phyloP scores from a whole-genome alignment of 2,329 filamentous ascomycete species.

The Aspergillus fischeri region DNA sequence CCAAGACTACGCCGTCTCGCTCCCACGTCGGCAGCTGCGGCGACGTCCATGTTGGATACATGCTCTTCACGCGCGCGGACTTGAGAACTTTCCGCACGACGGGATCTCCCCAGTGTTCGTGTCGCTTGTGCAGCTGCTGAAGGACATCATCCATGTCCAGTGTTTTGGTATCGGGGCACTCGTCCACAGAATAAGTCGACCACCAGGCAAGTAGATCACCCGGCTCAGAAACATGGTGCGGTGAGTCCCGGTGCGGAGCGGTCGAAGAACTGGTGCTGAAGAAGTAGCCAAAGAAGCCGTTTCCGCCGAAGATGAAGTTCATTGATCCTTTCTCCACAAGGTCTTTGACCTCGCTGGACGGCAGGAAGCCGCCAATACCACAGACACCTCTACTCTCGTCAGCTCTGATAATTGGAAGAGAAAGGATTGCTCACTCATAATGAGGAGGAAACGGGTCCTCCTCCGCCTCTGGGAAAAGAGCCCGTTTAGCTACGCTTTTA shows the following conservation, averaged over 20 bases:
- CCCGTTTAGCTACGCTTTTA: slow-evolving; percentile 32
- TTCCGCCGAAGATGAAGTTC: slow-evolving; percentile 44
- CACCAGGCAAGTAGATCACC: slow-evolving; percentile 41
- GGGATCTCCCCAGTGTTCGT: slow-evolving; percentile 45
- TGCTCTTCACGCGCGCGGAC: slow-evolving; percentile 36
- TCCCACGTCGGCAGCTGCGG: slow-evolving; percentile 48
- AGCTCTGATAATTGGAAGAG: background rate
- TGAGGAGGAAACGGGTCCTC: slow-evolving; percentile 35
- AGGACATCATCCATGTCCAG: slow-evolving; percentile 29
- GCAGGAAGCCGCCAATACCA: slow-evolving; percentile 46
- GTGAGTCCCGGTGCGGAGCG: slow-evolving; percentile 20
- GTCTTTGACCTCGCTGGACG: slow-evolving; percentile 21
- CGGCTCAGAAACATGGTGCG: slow-evolving; percentile 24
- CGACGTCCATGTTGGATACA: slow-evolving; percentile 49
- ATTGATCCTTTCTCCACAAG: slow-evolving; percentile 37
- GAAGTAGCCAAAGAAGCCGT: slow-evolving; percentile 51
- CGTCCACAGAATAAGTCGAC: slow-evolving; percentile 40
- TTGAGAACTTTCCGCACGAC: slow-evolving; percentile 41
- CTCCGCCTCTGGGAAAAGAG: slow-evolving; percentile 32
- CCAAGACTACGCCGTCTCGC: slow-evolving; percentile 46
- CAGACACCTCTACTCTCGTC: slow-evolving; percentile 32
- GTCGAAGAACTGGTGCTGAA: slow-evolving; percentile 25
- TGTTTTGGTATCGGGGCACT: slow-evolving; percentile 28
- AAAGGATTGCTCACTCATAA: slow-evolving; percentile 33
- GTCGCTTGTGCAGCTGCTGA: slow-evolving; percentile 37